Conservation (phyloP, 2,329 filamentous ascomycete species). For the Shiraia sp. region DNA sequence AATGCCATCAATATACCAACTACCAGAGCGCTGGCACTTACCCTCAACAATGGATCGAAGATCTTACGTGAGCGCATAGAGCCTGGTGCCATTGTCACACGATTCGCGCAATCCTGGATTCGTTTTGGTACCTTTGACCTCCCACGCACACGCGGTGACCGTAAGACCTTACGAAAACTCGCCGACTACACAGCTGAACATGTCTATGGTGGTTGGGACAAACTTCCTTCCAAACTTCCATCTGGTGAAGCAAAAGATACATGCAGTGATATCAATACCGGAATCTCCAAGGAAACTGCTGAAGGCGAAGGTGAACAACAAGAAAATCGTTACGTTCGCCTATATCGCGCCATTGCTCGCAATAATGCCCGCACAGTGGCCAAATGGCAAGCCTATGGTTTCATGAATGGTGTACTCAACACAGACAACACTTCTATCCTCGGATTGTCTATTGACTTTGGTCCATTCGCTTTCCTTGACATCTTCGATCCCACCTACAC, state of each 20-base stretch:
- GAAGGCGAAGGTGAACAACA: conserved; percentile 70
- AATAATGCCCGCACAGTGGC: conserved; percentile 88
- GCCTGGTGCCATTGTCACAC: conserved; percentile 87
- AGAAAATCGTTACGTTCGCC: conserved; percentile 83
- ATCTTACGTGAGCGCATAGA: conserved; percentile 81
- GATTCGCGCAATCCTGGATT: conserved; percentile 91
- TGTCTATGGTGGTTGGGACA: conserved; percentile 85
- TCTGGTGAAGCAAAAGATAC: conserved; percentile 55
- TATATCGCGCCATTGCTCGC: conserved; percentile 85
- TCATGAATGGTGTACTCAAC: conserved; percentile 98
- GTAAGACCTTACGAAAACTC: conserved; percentile 71
- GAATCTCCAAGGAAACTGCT: conserved; percentile 60
- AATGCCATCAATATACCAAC: conserved; percentile 84
- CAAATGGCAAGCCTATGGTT: conserved; percentile 97
- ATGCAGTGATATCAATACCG: conserved; percentile 47
- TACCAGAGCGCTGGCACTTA: conserved; percentile 83
- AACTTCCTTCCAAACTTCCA: conserved; percentile 65
- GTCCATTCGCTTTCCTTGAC: conserved; percentile 96
- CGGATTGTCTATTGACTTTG: conserved; percentile 90
- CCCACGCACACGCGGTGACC: conserved; percentile 78
- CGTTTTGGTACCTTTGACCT: conserved; percentile 96
- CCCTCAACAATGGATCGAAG: conserved; percentile 62
- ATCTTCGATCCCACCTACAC: conserved; percentile 95
- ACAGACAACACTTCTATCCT: conserved; percentile 95
- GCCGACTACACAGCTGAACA: conserved; percentile 85